Evolutionary conservation across 192 early-diverging fungal genomes (phyloP).

Genomic region (Bifiguratus adelaidae): DNA sequence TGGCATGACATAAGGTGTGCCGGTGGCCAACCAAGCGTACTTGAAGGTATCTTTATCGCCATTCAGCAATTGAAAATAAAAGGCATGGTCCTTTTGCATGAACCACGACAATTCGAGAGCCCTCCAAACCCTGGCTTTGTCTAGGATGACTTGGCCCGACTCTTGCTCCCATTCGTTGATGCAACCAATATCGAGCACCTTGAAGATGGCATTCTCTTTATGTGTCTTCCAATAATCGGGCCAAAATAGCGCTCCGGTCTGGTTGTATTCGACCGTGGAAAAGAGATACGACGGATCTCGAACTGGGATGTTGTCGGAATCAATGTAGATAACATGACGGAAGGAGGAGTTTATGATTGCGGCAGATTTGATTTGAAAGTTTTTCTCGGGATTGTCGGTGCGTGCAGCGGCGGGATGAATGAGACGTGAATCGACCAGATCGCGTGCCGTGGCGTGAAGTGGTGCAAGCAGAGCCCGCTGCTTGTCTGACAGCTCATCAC

Average conservation of each 20-base stretch:
- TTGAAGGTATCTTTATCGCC: conserved; percentile 26
- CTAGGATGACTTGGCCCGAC: conserved; percentile 21
- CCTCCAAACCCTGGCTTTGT: conserved; percentile 16
- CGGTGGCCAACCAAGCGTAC: conserved; percentile 15
- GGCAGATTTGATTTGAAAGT: conserved; percentile 30
- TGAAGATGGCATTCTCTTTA: conserved; percentile 22
- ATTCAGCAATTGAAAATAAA: conserved; percentile 21
- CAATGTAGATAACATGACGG: conserved; percentile 28
- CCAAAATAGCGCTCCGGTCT: conserved; percentile 33
- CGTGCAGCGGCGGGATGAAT: conserved; percentile 9
- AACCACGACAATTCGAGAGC: conserved; percentile 21
- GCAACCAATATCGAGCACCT: conserved; percentile 16
- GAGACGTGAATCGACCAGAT: conserved; percentile 9
- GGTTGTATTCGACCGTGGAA: conserved; percentile 14
- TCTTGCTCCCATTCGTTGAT: conserved; percentile 28
- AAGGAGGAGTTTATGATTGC: conserved; percentile 27
- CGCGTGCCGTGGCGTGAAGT: conserved; percentile 3
- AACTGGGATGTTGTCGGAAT: conserved; percentile 30
- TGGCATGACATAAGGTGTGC: neutral
- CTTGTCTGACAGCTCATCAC: conserved; percentile 6
- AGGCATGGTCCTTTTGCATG: conserved; percentile 14
- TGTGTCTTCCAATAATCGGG: conserved; percentile 33
- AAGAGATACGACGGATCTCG: conserved; percentile 29
- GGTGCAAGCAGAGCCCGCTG: neutral
- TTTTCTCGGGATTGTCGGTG: too few species aligned